Evolutionary conservation across 1,139 yeast genomes (phyloP), one percentile per base, ranked within the genome.

Genomic region (Groenewaldozyma auringiensis): DNA sequence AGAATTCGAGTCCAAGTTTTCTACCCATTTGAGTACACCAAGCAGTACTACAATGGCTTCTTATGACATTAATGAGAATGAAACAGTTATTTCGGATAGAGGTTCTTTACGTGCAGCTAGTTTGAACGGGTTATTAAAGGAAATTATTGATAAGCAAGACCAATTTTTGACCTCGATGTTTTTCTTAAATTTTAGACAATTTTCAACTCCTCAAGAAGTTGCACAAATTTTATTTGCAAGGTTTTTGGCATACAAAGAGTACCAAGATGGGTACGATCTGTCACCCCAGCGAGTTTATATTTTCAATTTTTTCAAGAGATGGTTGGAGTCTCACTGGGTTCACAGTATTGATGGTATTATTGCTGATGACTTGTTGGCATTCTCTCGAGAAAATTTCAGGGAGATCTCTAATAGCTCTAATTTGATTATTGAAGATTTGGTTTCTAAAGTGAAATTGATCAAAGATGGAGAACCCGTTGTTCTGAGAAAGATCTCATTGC

Each of bases 311-410:
- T 78, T 87, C 57, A 83, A 79, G 58, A 68, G 79, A 43, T 89
- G 97, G 97, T 66, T 88, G 64, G 94, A 86, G 63, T 81, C 92
- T 45, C 87, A 83, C 60, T 89, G 96, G 96, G 76, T 79, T 54
- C 76, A 72, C 46, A 72, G 75, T 31, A 57, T 68, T 13, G 96
- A 87, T 59, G 76, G 74, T 50, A 68, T 65, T 21, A 69, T 80
- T 31, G 64, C 88, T 41, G 78, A 92, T 9, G 80, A 87, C 0
- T 66, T 87, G 57, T 71, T 84, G 36, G 83, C 83, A 58, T 83
- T 87, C 57, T 81, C 85, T 59, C 84, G 84, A 62, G 92, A 83
- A 9, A 47, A 54, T 31, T 50, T 57, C 35, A 45, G 43, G 36
- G 50, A 50, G 32, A 42, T 49, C 25, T 42, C 49, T 31, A 56